phyloP scores from a whole-genome alignment of 2,329 filamentous ascomycete genomes.

The Exophiala sp. region DNA sequence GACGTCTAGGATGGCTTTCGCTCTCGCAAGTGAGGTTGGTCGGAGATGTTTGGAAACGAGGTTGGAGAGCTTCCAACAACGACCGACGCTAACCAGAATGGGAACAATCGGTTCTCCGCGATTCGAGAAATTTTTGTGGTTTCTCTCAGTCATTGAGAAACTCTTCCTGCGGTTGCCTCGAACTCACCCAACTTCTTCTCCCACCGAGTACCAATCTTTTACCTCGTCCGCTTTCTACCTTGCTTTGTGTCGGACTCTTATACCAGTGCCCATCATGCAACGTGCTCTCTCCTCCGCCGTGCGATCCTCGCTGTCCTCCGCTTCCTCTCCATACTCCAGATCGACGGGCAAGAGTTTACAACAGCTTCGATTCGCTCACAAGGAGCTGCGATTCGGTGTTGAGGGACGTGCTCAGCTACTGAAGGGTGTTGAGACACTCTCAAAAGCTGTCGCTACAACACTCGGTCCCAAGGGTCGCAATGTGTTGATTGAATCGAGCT shows the following conservation, averaged over 20 bases:
- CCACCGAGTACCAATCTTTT: not conserved
- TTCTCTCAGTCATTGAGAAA: not conserved
- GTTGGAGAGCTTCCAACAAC: too few relatives aligned
- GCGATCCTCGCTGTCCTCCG: conserved; percentile 73
- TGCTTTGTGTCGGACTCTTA: conserved; percentile 10
- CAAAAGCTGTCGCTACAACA: conserved; percentile 92
- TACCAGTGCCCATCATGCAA: conserved; percentile 69
- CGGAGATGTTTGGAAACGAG: too few relatives aligned
- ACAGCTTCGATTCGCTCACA: conserved; percentile 79
- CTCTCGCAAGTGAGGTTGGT: too few relatives aligned
- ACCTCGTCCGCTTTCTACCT: not conserved
- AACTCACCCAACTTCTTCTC: not conserved
- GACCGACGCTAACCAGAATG: not conserved
- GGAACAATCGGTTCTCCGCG: not conserved
- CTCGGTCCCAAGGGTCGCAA: conserved; percentile 97
- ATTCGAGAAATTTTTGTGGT: not conserved
- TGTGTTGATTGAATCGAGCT: conserved; percentile 96
- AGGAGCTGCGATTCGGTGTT: conserved; percentile 98
- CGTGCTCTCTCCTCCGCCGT: conserved; percentile 81
- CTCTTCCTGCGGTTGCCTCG: not conserved
- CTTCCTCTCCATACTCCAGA: conserved; percentile 53
- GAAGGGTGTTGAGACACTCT: conserved; percentile 92
- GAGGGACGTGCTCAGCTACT: conserved; percentile 86
- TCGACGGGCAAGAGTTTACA: conserved; percentile 66
- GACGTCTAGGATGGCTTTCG: too few relatives aligned